phyloP scores from a whole-genome alignment of 495 filamentous ascomycete species.

The Talaromyces liani region DNA sequence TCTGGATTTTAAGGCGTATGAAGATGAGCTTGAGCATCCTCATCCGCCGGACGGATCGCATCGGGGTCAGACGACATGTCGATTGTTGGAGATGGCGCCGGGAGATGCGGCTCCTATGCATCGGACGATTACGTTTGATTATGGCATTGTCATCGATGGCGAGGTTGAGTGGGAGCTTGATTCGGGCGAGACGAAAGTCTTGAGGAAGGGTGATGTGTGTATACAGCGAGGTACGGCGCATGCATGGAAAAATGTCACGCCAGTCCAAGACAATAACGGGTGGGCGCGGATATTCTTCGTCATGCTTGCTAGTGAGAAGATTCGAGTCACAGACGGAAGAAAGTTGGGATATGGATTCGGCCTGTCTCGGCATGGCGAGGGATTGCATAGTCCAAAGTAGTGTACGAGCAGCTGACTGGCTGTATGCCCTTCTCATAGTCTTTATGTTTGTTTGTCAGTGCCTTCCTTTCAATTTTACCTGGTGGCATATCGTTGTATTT shows the following conservation, averaged over 20 bases:
- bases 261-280: conserved; percentile 1
- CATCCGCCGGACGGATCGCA: conserved; percentile 31
- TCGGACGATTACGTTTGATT: conserved; percentile 56
- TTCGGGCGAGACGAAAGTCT: conserved; percentile 44
- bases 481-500: background rate
- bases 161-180: conserved; percentile 61
- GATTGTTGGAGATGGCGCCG: conserved; percentile 55
- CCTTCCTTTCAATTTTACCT: background rate
- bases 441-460: background rate
- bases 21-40: conserved; percentile 1
- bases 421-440: background rate
- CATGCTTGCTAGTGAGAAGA: conserved; percentile 20
- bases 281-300: conserved; percentile 56
- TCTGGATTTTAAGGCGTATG: conserved; percentile 36
- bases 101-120: conserved; percentile 59
- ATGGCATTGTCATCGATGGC: conserved; percentile 59
- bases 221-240: conserved; percentile 50
- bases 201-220: conserved; percentile 63
- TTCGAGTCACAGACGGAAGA: background rate
- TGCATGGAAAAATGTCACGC: conserved; percentile 7
- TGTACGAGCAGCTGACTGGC: background rate
- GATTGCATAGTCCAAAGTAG: background rate
- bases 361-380: background rate
- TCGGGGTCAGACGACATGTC: conserved; percentile 11
- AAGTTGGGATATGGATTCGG: background rate